Percentiles rank a stretch among this genome's conserved stretches.
Conservation (phyloP, 2,329 filamentous ascomycete species). For the Aspergillus sp. region DNA sequence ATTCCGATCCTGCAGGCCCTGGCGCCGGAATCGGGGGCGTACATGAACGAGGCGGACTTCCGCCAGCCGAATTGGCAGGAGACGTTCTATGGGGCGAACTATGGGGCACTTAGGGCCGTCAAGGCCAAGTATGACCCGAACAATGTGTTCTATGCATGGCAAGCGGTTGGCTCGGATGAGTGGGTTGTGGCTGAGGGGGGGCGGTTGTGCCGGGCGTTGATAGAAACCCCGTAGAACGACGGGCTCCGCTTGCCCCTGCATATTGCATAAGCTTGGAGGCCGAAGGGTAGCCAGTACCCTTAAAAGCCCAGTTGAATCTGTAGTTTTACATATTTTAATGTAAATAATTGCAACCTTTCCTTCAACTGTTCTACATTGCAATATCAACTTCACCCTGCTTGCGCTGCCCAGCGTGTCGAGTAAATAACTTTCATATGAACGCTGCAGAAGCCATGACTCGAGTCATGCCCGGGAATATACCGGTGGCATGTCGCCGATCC, state of each 20-base stretch:
- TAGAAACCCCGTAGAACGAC: neutral
- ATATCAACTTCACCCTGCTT: too few species aligned
- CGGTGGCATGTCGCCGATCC: too few species aligned
- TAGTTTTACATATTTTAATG: too few species aligned
- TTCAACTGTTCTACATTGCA: too few species aligned
- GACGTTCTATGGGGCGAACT: slow-evolving; percentile 12
- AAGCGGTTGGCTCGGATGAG: slow-evolving; percentile 11
- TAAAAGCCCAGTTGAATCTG: too few species aligned
- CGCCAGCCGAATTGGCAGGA: slow-evolving; percentile 10
- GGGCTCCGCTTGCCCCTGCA: neutral
- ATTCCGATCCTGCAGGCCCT: slow-evolving; percentile 38
- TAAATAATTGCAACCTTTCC: too few species aligned
- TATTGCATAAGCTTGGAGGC: neutral
- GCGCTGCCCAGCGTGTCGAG: too few species aligned
- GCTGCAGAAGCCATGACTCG: too few species aligned
- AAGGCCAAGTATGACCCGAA: slow-evolving; percentile 14
- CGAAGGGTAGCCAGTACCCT: too few species aligned
- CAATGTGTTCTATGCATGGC: slow-evolving; percentile 6
- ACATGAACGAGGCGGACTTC: slow-evolving; percentile 12
- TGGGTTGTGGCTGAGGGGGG: neutral
- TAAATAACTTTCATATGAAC: too few species aligned
- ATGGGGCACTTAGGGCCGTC: neutral
- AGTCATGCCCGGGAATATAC: too few species aligned
- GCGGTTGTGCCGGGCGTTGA: neutral
- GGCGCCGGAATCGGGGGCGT: slow-evolving; percentile 29